Conservation (phyloP, 192 early-diverging fungal genomes). For the Chytriomyces sp. region DNA sequence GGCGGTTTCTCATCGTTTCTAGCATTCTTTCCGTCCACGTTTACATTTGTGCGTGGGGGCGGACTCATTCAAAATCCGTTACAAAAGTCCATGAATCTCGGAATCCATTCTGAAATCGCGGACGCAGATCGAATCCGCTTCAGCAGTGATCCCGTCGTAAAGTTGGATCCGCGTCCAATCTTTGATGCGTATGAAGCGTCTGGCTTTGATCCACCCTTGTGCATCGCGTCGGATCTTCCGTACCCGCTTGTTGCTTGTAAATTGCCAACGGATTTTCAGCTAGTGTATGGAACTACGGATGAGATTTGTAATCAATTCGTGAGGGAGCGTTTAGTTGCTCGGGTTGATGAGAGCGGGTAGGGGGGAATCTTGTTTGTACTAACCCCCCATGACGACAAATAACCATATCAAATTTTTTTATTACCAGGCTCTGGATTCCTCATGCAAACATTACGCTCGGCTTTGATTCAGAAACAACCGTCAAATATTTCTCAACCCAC, state of each 20-base stretch:
- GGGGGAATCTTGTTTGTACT: not conserved
- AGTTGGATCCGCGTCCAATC: not conserved
- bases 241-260: not conserved
- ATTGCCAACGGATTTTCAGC: slow-evolving; percentile 6
- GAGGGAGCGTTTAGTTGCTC: not conserved
- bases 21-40: slow-evolving; percentile 16
- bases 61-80: not conserved
- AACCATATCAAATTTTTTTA: not conserved
- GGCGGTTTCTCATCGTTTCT: not conserved
- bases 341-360: not conserved
- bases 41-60: slow-evolving; percentile 2
- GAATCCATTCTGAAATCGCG: not conserved
- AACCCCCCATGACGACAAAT: not conserved
- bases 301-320: slow-evolving; percentile 16
- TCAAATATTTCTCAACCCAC: not conserved
- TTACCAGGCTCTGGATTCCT: slow-evolving; percentile 1
- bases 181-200: slow-evolving; percentile 17
- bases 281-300: slow-evolving; percentile 16
- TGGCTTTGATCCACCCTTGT: slow-evolving; percentile 18
- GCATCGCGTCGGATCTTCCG: slow-evolving; percentile 6
- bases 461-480: slow-evolving; percentile 27
- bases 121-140: not conserved
- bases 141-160: not conserved
- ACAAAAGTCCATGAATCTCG: not conserved
- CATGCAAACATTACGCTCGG: slow-evolving; percentile 14